These are phyloP conservation scores for Phytophthora niederhauseri DNA, from an alignment of 352 stramenopile species.

Conservation along the genomic window DNA sequence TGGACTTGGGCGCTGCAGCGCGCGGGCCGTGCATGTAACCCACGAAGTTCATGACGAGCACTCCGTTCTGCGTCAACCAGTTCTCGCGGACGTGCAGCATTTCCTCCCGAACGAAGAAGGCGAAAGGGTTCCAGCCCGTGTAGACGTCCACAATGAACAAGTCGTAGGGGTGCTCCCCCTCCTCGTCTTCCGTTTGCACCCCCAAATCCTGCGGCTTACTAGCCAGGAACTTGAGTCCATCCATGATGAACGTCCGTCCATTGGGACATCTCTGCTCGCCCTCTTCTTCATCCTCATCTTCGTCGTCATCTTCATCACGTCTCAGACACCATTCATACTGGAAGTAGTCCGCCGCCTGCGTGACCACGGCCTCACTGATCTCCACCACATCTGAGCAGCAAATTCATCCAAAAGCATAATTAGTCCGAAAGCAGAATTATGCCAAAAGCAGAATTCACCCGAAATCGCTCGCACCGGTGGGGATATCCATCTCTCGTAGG, in stretches of 20 bases:
- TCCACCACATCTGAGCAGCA: conserved; percentile 65
- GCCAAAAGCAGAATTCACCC: background rate
- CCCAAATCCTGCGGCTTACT: conserved; percentile 35
- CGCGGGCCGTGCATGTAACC: conserved; percentile 63
- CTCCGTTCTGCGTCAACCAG: conserved; percentile 57
- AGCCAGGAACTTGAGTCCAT: conserved; percentile 67
- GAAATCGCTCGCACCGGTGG: conserved; percentile 41
- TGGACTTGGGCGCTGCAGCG: conserved; percentile 62
- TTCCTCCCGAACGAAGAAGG: conserved; percentile 71
- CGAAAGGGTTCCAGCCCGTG: conserved; percentile 73
- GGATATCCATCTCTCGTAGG: conserved; percentile 58
- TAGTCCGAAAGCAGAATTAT: background rate
- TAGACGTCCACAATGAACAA: conserved; percentile 75
- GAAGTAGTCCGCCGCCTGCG: conserved; percentile 70
- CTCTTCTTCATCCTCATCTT: conserved; percentile 14
- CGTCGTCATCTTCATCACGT: background rate
- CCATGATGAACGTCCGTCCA: conserved; percentile 68
- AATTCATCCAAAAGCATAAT: background rate
- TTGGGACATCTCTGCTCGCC: conserved; percentile 34
- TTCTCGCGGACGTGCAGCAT: conserved; percentile 52
- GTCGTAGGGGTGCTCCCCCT: conserved; percentile 46
- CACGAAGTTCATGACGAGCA: conserved; percentile 86
- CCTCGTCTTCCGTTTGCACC: background rate
- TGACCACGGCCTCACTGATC: conserved; percentile 72
- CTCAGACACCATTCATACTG: conserved; percentile 63